Evolutionary conservation across 768 basidiomycete species (phyloP), one percentile per base, ranked within the genome.

Genomic region (Mycena galericulata): DNA sequence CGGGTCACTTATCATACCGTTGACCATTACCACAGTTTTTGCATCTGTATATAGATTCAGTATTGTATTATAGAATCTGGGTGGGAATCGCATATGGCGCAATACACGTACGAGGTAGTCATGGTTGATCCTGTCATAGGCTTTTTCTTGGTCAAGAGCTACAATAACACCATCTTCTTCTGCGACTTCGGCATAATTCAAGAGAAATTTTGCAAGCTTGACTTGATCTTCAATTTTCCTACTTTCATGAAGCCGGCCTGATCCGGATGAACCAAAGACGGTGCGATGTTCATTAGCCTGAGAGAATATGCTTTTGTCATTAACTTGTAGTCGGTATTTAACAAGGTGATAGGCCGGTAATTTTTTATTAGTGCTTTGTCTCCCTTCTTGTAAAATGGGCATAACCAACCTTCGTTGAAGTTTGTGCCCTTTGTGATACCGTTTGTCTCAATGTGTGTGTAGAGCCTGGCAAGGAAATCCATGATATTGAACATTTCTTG

Each of bases 151-250:
- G 34, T 36, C 34, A 36, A 36, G 34, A 36, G 34, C 34, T 36
- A 36, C 14, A 36, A 36, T 36, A 36, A 36, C 34, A 36, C 34
- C 34, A 36, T 36, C 34, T 36, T 36, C 34, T 36, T 36, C 34
- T 36, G 34, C 34, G 14, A 36, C 34, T 36, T 36, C 34, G 34
- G 34, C 34, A 36, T 36, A 36, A 36, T 36, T 36, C 34, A 36
- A 36, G 34, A 36, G 34, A 36, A 36, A 36, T 36, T 36, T 36
- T 36, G 76, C 59, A 0, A 80, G 73, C 2, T 68, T 17, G 0
- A 74, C 70, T 68, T 76, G 75, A 54, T 80, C 65, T 0, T 71
- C 68, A 3, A 80, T 78, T 20, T 40, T 55, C 12, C 68, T 29
- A 0, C 68, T 24, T 62, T 72, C 0, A 81, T 55, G 9, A 81